Base-by-base conservation (phyloP, 1,139 yeast species). In the Chernovozyma sophiae-reginae region DNA sequence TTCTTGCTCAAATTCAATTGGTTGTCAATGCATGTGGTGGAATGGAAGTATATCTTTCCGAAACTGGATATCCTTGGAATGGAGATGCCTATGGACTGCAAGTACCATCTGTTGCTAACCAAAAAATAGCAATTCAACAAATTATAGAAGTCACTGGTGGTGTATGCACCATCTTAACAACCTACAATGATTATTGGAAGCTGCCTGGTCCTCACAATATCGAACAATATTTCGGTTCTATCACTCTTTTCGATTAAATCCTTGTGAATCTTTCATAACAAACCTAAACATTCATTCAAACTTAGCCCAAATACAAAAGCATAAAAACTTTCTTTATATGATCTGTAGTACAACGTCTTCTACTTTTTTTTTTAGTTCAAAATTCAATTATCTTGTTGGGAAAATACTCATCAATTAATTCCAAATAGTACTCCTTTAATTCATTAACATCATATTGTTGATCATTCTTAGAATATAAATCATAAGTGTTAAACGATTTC, bases 21-120 rank as follows among this genome's bases (percentile, higher is more conserved):
- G 79, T 79, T 18, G 65, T 72, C 48, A 62, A 61, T 15, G 62
- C 71, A 31, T 80, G 90, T 60, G 70, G 72, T 26, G 64, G 69
- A 28, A 66, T 67, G 40, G 71, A 75, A 20, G 66, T 72, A 25
- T 58, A 71, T 30, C 75, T 82, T 37, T 81, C 95, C 13, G 97
- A 89, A 62, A 86, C 96, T 4, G 97, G 97, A 27, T 89, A 86
- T 58, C 97, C 97, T 45, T 78, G 81, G 46, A 64, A 69, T 31
- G 97, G 97, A 48, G 57, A 58, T 41, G 64, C 70, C 38, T 79
- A 86, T 53, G 96, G 96, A 39, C 62, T 62, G 34, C 85, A 89
- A 49, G 75, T 79, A 24, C 97, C 97, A 39, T 61, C 79, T 26
- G 55, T 62, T 3, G 84, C 56, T 7, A 87, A 87, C 62, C 97